Evolutionary conservation across 73 alveolate genomes (phyloP).

Genomic region (Paramecium pentaurelia): DNA sequence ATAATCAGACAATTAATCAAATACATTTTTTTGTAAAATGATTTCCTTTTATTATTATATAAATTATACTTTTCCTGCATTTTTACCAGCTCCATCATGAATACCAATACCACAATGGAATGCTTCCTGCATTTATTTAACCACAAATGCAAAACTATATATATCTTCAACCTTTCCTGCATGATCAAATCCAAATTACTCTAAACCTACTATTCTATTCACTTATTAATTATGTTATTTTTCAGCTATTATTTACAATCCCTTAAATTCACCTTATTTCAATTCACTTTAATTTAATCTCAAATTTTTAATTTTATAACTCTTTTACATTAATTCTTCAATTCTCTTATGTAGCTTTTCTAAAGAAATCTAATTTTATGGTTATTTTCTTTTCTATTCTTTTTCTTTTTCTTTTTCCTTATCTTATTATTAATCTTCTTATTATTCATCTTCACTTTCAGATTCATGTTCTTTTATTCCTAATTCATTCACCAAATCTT

Average conservation of each 20-base stretch:
- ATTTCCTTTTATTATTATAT: not conserved
- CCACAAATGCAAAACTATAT: not conserved
- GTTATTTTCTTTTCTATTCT: not conserved
- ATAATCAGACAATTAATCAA: not conserved
- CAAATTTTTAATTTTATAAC: not conserved
- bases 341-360: not conserved
- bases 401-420: not conserved
- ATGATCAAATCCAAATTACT: not conserved
- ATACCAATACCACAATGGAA: not conserved
- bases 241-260: constrained; percentile 18
- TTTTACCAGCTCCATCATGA: constrained; percentile 6
- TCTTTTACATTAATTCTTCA: not conserved
- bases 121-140: not conserved
- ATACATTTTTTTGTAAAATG: not conserved
- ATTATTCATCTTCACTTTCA: not conserved
- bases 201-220: constrained; percentile 6
- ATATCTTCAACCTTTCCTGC: not conserved
- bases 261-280: constrained; percentile 6
- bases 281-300: not conserved
- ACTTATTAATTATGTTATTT: constrained; percentile 32
- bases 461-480: constrained; percentile 8
- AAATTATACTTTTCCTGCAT: not conserved
- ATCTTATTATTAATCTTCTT: not conserved
- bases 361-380: not conserved
- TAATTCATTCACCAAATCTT: not conserved